Evolutionary conservation across 2,329 filamentous ascomycete species (phyloP).

Genomic region (Didymella arachidicola): DNA sequence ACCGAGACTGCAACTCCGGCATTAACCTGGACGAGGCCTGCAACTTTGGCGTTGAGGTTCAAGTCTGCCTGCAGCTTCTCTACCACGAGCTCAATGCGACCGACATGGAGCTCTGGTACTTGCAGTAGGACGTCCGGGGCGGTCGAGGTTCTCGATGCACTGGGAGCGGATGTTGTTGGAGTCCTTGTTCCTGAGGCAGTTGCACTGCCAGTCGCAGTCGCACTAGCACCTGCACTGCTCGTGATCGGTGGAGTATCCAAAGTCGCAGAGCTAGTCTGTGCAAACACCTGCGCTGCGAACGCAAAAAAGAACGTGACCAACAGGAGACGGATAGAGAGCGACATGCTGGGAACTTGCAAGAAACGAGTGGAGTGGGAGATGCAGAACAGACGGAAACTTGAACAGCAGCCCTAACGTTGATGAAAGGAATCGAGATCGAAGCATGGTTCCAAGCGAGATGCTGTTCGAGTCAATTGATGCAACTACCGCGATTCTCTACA

Average conservation of each 20-base stretch:
- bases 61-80: slow-evolving; percentile 66
- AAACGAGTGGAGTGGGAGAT: slow-evolving; percentile 20
- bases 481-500: slow-evolving; percentile 35
- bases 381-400: neutral
- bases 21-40: slow-evolving; percentile 63
- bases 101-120: slow-evolving; percentile 66
- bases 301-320: slow-evolving; percentile 40
- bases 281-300: slow-evolving; percentile 38
- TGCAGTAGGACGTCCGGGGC: slow-evolving; percentile 66
- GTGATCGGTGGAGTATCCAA: slow-evolving; percentile 41
- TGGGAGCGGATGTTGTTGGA: slow-evolving; percentile 34
- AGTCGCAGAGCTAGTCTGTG: slow-evolving; percentile 37
- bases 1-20: slow-evolving; percentile 58
- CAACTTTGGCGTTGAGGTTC: slow-evolving; percentile 68
- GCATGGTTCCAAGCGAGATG: slow-evolving; percentile 26
- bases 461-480: slow-evolving; percentile 24
- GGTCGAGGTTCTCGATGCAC: slow-evolving; percentile 42
- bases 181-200: slow-evolving; percentile 21
- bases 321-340: slow-evolving; percentile 46
- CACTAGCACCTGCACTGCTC: slow-evolving; percentile 24
- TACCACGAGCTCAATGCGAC: slow-evolving; percentile 66
- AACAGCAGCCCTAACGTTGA: slow-evolving; percentile 12
- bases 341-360: slow-evolving; percentile 40
- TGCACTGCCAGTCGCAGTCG: slow-evolving; percentile 8
- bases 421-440: slow-evolving; percentile 22